phyloP scores from a whole-genome alignment of 768 basidiomycete species.

The Pseudohyphozyma bogoriensis region DNA sequence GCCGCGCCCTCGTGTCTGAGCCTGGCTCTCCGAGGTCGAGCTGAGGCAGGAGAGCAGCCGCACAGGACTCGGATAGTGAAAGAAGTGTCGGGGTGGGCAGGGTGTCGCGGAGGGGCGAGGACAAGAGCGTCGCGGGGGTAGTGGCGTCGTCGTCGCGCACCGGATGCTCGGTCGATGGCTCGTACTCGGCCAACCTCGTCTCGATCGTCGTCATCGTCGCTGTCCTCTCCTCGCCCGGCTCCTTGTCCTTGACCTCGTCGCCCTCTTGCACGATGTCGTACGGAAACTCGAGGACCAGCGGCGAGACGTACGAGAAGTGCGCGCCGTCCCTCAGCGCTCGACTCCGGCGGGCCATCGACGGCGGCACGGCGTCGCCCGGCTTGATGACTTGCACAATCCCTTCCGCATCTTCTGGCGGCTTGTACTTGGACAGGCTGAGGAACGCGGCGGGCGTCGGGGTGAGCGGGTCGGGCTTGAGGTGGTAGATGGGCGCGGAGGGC shows the following conservation, averaged over 20 bases:
- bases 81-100: constrained; percentile 15
- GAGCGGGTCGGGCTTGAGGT: constrained; percentile 18
- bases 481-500: neutral
- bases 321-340: constrained; percentile 19
- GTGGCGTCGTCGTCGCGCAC: neutral
- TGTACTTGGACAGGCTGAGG: constrained; percentile 15
- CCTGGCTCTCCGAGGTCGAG: constrained; percentile 27
- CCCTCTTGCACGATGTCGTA: constrained; percentile 26
- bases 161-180: constrained; percentile 5
- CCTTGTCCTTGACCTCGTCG: neutral
- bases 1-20: constrained; percentile 50
- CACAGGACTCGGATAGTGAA: constrained; percentile 1
- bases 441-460: constrained; percentile 12
- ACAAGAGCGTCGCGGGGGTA: constrained; percentile 3
- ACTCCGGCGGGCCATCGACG: constrained; percentile 24
- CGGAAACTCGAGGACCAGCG: constrained; percentile 24
- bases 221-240: neutral
- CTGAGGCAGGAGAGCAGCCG: constrained; percentile 20
- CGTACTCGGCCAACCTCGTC: constrained; percentile 9
- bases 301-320: constrained; percentile 19
- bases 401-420: constrained; percentile 8
- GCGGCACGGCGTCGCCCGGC: constrained; percentile 21
- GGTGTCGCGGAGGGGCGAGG: neutral
- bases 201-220: constrained; percentile 21
- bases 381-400: constrained; percentile 14